Evolutionary conservation across 495 filamentous ascomycete species (phyloP), one percentile per base, ranked within the genome.

Genomic region (Niebla homalea): DNA sequence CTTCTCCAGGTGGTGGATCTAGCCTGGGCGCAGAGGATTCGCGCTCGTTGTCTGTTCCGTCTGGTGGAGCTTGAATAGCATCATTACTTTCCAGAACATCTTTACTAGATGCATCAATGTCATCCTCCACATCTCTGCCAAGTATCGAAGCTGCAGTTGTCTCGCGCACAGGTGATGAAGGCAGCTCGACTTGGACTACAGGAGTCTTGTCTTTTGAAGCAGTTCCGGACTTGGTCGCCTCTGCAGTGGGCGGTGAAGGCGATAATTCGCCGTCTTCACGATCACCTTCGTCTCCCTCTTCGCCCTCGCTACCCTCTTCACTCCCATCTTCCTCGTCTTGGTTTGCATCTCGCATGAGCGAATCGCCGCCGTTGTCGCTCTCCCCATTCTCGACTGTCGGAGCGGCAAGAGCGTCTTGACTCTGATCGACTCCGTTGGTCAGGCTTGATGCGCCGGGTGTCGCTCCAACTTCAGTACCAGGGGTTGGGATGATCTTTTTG

Each of bases 401-500:
- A 29, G 19, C 21, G 8, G 18, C 47, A 25, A 32, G 60, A 62
- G 40, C 61, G 58, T 19, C 62, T 65, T 60, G 70, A 60, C 15
- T 68, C 23, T 25, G 38, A 39, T 18, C 44, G 44, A 43, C 44
- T 56, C 61, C 14, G 48, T 59, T 65, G 19, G 43, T 44, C 4
- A 52, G 51, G 29, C 29, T 32, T 35, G 47, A 37, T 29, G 42
- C 36, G 54, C 60, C 62, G 61, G 66, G 51, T 73, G 70, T 0
- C 4, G 5, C 7, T 8, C 29, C 29, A 32, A 11, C 29, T 32
- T 32, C 29, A 32, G 29, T 32, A 57, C 58, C 29, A 72, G 65
- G 69, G 65, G 76, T 65, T 72, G 70, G 63, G 57, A 78, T 61
- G 65, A 79, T 83, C 72, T 81, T 82, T 66, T 78, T 84, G 29